Percentiles rank a stretch among this genome's conserved stretches.
phyloP scores from a whole-genome alignment of 1,284 basidiomycete species.

The Hymenochaete sp. region DNA sequence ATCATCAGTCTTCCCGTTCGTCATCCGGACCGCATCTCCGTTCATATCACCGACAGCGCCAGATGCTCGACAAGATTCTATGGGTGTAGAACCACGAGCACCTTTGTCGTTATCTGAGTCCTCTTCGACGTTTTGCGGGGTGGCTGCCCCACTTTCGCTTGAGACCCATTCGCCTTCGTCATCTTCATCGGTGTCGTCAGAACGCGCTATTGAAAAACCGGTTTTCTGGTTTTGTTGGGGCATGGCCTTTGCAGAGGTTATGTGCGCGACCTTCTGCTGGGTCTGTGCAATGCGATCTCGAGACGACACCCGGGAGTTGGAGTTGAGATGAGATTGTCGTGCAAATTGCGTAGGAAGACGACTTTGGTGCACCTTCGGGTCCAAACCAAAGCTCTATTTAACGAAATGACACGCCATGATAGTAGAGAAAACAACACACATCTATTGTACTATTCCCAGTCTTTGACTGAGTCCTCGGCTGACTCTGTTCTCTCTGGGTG shows the following conservation, averaged over 20 bases:
- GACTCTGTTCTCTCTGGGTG: conserved; percentile 49
- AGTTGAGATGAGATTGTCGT: conserved; percentile 32
- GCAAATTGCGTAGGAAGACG: conserved; percentile 32
- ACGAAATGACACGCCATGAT: conserved; percentile 16
- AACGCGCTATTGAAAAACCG: conserved; percentile 51
- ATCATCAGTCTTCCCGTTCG: conserved; percentile 11
- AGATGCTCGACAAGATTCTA: background rate
- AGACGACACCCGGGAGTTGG: conserved; percentile 41
- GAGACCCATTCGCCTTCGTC: conserved; percentile 70
- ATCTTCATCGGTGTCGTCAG: conserved; percentile 45
- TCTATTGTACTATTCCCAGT: conserved; percentile 34
- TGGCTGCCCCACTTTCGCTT: conserved; percentile 63
- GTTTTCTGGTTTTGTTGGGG: conserved; percentile 29
- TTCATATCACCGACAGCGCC: background rate
- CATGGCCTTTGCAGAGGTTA: conserved; percentile 28
- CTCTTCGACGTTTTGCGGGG: conserved; percentile 38
- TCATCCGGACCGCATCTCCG: conserved; percentile 23
- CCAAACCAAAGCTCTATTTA: conserved; percentile 9
- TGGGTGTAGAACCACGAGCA: conserved; percentile 14
- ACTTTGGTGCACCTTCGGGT: conserved; percentile 13
- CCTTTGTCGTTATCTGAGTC: conserved; percentile 28
- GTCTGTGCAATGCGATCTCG: conserved; percentile 35
- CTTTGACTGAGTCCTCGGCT: conserved; percentile 31
- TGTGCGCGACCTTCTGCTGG: conserved; percentile 24
- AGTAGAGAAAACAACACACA: conserved; percentile 28